phyloP scores from a whole-genome alignment of 495 filamentous ascomycete genomes.

The Cercophora newfieldiana region DNA sequence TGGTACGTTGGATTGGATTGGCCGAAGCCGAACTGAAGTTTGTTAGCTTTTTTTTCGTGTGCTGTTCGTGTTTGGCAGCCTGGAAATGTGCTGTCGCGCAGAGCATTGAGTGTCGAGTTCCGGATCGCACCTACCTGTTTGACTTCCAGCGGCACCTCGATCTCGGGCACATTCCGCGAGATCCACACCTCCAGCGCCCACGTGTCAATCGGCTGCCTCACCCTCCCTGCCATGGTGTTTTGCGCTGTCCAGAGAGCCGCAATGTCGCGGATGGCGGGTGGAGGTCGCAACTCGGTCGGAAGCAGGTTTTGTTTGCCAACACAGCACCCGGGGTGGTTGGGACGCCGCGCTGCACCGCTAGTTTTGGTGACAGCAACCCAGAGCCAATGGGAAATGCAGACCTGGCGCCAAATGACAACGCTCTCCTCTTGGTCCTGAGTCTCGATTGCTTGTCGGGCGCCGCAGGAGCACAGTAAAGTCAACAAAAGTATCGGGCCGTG shows the following conservation, averaged over 20 bases:
- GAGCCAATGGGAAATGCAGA: constrained; percentile 17
- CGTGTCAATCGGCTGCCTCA: constrained; percentile 87
- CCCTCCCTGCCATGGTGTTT: constrained; percentile 73
- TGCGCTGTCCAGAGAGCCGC: neutral
- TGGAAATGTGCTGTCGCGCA: neutral
- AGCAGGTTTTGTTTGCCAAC: constrained; percentile 15
- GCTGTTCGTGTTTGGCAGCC: neutral
- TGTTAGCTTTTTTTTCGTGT: constrained; percentile 17
- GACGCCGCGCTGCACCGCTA: constrained; percentile 1
- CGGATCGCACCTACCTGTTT: constrained; percentile 83
- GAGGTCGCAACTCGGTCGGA: neutral
- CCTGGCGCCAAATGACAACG: constrained; percentile 17
- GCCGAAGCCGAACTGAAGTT: constrained; percentile 82
- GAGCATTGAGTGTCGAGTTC: constrained; percentile 4
- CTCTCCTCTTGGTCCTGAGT: neutral
- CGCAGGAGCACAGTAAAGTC: neutral
- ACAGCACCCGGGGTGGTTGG: constrained; percentile 5
- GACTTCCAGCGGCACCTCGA: constrained; percentile 77
- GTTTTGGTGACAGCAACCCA: constrained; percentile 1
- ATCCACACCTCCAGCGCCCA: constrained; percentile 77
- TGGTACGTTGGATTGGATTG: constrained; percentile 98
- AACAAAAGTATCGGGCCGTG: neutral
- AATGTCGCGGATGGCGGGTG: constrained; percentile 13
- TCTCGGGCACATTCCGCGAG: constrained; percentile 68
- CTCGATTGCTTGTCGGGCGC: neutral